A percentile compares a stretch with the other conserved stretches of the same genome.
These are phyloP conservation scores for cucumber (Cucumis sativus) DNA, from an alignment of 306 rosid genomes.

Conservation along the genomic window Cucumber_9930_V3 NC_026657.2:39595501-39596000, in stretches of 20 bases:
- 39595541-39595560: constrained; percentile 38
- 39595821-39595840: constrained; percentile 36
- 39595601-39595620: constrained; percentile 10
- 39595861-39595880: constrained; percentile 42
- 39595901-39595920: not conserved
- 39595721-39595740: not conserved
- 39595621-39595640: constrained; percentile 7
- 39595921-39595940: not conserved
- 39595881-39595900: constrained; percentile 36
- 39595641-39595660: constrained; percentile 24
- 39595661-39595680: constrained; percentile 16
- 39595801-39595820: not conserved
- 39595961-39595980: too few relatives aligned
- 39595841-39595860: constrained; percentile 24
- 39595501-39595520: constrained; percentile 17
- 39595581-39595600: constrained; percentile 12
- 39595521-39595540: constrained; percentile 41
- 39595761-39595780: constrained; percentile 12
- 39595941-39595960: too few relatives aligned
- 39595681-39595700: not conserved
- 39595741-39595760: constrained; percentile 10
- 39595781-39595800: not conserved
- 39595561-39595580: constrained; percentile 16
- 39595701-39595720: constrained; percentile 22
- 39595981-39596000: too few relatives aligned